phyloP scores from a whole-genome alignment of 2,329 filamentous ascomycete species.

The Calonectria hongkongensis region DNA sequence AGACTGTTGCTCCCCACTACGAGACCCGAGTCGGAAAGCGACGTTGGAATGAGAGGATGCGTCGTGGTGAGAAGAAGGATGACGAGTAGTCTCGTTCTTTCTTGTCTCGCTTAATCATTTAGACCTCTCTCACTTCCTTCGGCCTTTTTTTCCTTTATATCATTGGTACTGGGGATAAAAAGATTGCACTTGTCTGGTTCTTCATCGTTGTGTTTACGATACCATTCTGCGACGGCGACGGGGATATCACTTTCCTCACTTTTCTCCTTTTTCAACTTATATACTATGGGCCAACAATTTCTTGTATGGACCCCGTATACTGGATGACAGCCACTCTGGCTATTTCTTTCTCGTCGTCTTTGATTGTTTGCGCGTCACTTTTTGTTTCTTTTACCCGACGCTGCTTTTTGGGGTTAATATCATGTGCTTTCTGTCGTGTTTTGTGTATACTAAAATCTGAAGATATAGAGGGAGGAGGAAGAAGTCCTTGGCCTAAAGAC shows the following conservation, averaged over 20 bases:
- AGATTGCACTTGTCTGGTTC: conserved; percentile 45
- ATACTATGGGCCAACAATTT: conserved; percentile 3
- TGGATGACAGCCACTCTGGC: conserved; percentile 22
- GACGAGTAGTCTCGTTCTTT: conserved; percentile 51
- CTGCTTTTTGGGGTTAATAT: conserved; percentile 29
- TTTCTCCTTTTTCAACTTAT: conserved; percentile 37
- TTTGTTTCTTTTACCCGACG: conserved; percentile 8
- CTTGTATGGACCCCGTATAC: conserved; percentile 27
- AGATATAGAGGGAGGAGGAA: conserved; percentile 29
- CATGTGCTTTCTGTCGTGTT: conserved; percentile 19
- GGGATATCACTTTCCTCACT: conserved; percentile 39
- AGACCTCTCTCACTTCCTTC: conserved; percentile 17
- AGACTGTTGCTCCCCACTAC: conserved; percentile 86
- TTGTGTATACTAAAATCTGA: conserved; percentile 36
- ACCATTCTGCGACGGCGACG: conserved; percentile 57
- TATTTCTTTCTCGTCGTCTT: conserved; percentile 23
- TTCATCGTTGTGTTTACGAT: conserved; percentile 53
- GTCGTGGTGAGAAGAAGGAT: conserved; percentile 58
- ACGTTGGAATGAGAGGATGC: conserved; percentile 78
- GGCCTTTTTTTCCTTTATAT: conserved; percentile 33
- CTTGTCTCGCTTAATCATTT: neutral
- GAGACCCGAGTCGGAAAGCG: conserved; percentile 92
- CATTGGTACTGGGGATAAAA: conserved; percentile 43
- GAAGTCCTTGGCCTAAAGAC: conserved; percentile 15
- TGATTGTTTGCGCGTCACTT: conserved; percentile 1